Evolutionary conservation across 1,139 yeast species (phyloP).

Genomic region (Arxiozyma slooffiae): DNA sequence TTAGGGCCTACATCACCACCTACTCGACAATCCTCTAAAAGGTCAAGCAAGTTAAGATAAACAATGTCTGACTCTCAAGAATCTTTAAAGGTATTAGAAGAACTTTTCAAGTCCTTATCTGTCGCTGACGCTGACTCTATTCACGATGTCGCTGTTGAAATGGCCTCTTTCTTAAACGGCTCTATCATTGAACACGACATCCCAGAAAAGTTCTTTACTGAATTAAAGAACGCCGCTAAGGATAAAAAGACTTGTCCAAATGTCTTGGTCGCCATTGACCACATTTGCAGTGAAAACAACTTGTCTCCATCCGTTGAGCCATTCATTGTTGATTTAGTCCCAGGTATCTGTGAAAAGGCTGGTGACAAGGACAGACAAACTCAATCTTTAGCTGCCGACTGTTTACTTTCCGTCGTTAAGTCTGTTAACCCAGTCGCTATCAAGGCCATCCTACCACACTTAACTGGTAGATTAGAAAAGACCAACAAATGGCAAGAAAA

Average conservation of each 20-base stretch:
- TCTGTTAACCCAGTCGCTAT: slow-evolving; percentile 89
- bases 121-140: slow-evolving; percentile 80
- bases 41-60: background rate
- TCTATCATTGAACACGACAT: slow-evolving; percentile 98
- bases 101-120: slow-evolving; percentile 84
- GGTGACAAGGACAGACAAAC: slow-evolving; percentile 84
- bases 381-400: slow-evolving; percentile 60
- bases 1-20: background rate
- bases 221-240: slow-evolving; percentile 65
- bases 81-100: slow-evolving; percentile 68
- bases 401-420: slow-evolving; percentile 66
- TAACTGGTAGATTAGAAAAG: slow-evolving; percentile 56
- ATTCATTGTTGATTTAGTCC: slow-evolving; percentile 67
- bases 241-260: slow-evolving; percentile 72
- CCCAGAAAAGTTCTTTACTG: slow-evolving; percentile 77
- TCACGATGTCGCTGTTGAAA: slow-evolving; percentile 79
- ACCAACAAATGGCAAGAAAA: slow-evolving; percentile 98
- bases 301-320: slow-evolving; percentile 93
- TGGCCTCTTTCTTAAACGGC: slow-evolving; percentile 90
- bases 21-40: slow-evolving; percentile 7
- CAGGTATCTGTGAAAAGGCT: slow-evolving; percentile 61
- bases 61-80: slow-evolving; percentile 38
- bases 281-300: slow-evolving; percentile 74
- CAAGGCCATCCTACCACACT: slow-evolving; percentile 78
- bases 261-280: slow-evolving; percentile 75